Evolutionary conservation across 768 basidiomycete genomes (phyloP).

Genomic region (Lyophyllum shimeji): DNA sequence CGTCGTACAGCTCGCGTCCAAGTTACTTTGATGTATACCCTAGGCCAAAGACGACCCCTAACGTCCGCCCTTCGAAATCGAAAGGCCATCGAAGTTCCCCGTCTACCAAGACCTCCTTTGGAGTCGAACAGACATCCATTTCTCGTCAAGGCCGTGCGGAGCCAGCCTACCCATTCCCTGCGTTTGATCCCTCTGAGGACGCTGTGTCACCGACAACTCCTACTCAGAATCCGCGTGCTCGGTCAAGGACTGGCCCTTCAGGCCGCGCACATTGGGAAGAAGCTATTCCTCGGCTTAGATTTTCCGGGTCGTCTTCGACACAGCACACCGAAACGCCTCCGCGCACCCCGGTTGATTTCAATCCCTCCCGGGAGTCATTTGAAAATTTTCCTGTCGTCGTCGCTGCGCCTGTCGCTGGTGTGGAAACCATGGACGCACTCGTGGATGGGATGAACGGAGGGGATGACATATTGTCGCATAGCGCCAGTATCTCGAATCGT

Average conservation of each 20-base stretch:
- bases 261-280: constrained; percentile 44
- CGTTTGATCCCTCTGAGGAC: constrained; percentile 32
- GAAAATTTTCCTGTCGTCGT: constrained; percentile 66
- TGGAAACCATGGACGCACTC: constrained; percentile 85
- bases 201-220: constrained; percentile 23
- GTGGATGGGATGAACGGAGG: constrained; percentile 89
- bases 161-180: constrained; percentile 42
- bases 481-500: constrained; percentile 43
- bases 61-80: constrained; percentile 32
- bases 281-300: constrained; percentile 51
- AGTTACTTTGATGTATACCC: constrained; percentile 50
- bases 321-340: constrained; percentile 72
- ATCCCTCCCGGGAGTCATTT: constrained; percentile 38
- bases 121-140: constrained; percentile 2
- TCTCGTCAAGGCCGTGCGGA: constrained; percentile 19
- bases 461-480: constrained; percentile 48
- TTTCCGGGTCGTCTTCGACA: constrained; percentile 68
- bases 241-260: constrained; percentile 63
- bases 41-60: constrained; percentile 34
- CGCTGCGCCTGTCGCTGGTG: constrained; percentile 73
- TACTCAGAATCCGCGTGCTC: constrained; percentile 40
- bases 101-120: constrained; percentile 21
- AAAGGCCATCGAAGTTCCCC: constrained; percentile 19
- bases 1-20: constrained; percentile 28
- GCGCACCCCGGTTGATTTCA: constrained; percentile 60